Conservation (phyloP, 371 early-diverging fungal species). For the Mucor circinelloides region DNA sequence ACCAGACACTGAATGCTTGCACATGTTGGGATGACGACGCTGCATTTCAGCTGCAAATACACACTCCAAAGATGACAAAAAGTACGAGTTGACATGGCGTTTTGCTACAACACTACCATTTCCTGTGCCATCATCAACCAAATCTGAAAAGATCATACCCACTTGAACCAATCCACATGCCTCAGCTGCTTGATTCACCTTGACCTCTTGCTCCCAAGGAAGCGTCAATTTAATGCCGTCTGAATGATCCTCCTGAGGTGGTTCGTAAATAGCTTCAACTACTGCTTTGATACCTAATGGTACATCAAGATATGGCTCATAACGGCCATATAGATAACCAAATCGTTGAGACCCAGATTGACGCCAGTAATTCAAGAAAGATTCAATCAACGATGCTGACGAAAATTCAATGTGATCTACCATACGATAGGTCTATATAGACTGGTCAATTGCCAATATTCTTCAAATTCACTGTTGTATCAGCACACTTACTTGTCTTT, state of each 20-base stretch:
- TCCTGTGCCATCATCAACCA: constrained; percentile 85
- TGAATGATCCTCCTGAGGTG: constrained; percentile 83
- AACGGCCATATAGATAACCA: constrained; percentile 94
- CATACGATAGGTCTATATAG: constrained; percentile 85
- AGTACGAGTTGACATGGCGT: constrained; percentile 91
- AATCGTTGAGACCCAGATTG: constrained; percentile 88
- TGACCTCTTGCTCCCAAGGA: constrained; percentile 61
- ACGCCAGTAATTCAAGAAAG: constrained; percentile 90
- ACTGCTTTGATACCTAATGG: constrained; percentile 98
- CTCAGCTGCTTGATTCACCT: constrained; percentile 70
- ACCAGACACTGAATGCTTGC: constrained; percentile 75
- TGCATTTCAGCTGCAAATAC: constrained; percentile 93
- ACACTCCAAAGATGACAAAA: constrained; percentile 93
- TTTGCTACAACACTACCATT: constrained; percentile 85
- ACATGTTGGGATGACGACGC: constrained; percentile 70
- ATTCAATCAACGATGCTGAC: constrained; percentile 82
- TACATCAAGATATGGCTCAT: constrained; percentile 89
- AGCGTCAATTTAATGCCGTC: constrained; percentile 81
- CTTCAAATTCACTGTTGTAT: too few species aligned
- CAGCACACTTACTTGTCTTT: constrained; percentile 72
- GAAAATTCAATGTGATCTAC: constrained; percentile 99
- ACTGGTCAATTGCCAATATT: constrained; percentile 2
- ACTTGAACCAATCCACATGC: constrained; percentile 81
- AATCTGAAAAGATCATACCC: constrained; percentile 97
- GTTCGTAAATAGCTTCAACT: constrained; percentile 96